Evolutionary conservation across 108 stramenopile species (phyloP).

Genomic region (Fistulifera pelliculosa): DNA sequence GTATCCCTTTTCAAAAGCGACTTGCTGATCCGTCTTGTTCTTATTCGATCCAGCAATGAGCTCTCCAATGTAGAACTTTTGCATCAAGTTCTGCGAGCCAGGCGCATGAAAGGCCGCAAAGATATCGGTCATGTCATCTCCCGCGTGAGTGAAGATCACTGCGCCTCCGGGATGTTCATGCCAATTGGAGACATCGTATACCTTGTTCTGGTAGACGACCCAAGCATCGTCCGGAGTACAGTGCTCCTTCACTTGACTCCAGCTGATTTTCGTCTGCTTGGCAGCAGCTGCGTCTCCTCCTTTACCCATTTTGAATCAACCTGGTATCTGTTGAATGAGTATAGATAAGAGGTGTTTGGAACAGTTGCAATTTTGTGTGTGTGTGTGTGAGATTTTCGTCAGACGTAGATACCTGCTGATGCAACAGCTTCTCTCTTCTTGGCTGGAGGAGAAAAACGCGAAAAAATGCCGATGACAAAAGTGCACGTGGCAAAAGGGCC

Average conservation of each 20-base stretch:
- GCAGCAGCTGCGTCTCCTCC: constrained; percentile 48
- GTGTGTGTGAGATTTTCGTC: too few species aligned
- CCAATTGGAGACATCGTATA: constrained; percentile 97
- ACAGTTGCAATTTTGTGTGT: too few species aligned
- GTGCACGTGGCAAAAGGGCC: too few species aligned
- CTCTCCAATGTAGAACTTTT: constrained; percentile 91
- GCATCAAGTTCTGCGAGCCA: constrained; percentile 81
- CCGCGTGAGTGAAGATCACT: constrained; percentile 98
- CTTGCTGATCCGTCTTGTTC: constrained; percentile 72
- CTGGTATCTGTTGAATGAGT: too few species aligned
- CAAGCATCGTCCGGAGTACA: constrained; percentile 89
- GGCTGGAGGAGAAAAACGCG: too few species aligned
- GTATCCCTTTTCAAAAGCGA: constrained; percentile 94
- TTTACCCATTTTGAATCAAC: constrained; percentile 84
- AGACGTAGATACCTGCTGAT: too few species aligned
- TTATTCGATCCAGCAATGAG: constrained; percentile 66
- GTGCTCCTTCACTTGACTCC: constrained; percentile 91
- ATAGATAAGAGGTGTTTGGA: too few species aligned
- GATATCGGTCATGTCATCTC: constrained; percentile 98
- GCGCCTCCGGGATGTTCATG: constrained; percentile 94
- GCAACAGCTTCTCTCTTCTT: too few species aligned
- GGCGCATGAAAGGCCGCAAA: constrained; percentile 98
- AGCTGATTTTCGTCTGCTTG: constrained; percentile 50
- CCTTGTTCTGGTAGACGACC: constrained; percentile 91
- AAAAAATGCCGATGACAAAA: too few species aligned